Evolutionary conservation across 1,284 basidiomycete species (phyloP), one percentile per base, ranked within the genome.

Genomic region (Ceratobasidium sp.): DNA sequence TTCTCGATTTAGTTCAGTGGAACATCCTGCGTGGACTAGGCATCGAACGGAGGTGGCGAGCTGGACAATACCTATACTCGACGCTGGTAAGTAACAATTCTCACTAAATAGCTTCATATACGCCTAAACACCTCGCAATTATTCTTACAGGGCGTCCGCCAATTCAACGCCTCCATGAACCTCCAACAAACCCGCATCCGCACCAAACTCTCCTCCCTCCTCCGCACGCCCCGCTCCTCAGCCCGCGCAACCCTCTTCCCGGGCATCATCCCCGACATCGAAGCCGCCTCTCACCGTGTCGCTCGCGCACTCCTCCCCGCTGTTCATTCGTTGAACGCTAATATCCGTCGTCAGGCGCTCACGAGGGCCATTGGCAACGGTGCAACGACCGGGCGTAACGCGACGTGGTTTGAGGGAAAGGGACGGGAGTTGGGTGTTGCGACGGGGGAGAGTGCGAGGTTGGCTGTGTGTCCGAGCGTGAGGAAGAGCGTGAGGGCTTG

Each of bases 391-490:
- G 59, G 29, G 24, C 66, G 66, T 19, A 44, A 71, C 24, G 24
- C 59, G 11, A 19, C 54, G 15, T 71, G 66, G 66, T 71, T 71
- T 45, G 66, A 71, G 24, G 66, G 66, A 24, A 71, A 57, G 54
- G 66, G 66, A 29, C 66, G 66, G 8, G 66, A 71, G 31, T 41
- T 71, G 14, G 66, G 66, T 24, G 66, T 71, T 19, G 53, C 36
- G n/a, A n/a, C n/a, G 27, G 66, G 66, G 17, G 66, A 71, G n/a
- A 27, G 41, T 14, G 66, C 53, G 41, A 17, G 66, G 53, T 41
- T 71, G 54, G 66, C 66, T 2, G 66, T 71, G 24, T 71, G 66
- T 56, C 66, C 66, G 44, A 71, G 66, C 27, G 66, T 71, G 66
- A 57, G 53, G 66, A 71, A 71, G 66, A 71, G 54, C 29, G 44